Percentiles rank a stretch among this genome's conserved stretches.
phyloP scores from a whole-genome alignment of 1,284 basidiomycete species.

The Phylloporus gajari region DNA sequence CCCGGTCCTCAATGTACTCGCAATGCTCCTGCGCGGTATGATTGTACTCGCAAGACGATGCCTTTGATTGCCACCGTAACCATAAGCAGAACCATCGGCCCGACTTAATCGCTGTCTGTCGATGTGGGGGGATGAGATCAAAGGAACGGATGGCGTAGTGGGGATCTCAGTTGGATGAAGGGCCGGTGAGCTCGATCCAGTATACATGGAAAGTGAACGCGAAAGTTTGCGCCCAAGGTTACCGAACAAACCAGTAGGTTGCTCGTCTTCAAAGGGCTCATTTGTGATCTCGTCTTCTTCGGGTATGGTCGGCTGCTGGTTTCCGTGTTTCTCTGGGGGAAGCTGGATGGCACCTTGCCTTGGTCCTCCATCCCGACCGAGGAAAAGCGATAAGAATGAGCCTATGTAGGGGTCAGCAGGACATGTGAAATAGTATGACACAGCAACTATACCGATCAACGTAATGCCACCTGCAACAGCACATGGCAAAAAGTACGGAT shows the following conservation, averaged over 20 bases:
- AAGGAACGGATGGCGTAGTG: constrained; percentile 54
- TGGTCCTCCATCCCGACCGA: constrained; percentile 90
- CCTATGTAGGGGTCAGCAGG: constrained; percentile 54
- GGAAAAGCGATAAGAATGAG: constrained; percentile 87
- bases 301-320: constrained; percentile 58
- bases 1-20: constrained; percentile 57
- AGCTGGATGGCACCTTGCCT: constrained; percentile 86
- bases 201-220: constrained; percentile 67
- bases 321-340: constrained; percentile 72
- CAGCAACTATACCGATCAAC: constrained; percentile 65
- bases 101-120: constrained; percentile 63
- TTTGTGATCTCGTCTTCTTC: constrained; percentile 64
- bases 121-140: constrained; percentile 55
- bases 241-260: constrained; percentile 50
- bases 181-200: constrained; percentile 44
- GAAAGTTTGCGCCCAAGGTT: constrained; percentile 58
- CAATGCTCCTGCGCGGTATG: constrained; percentile 52
- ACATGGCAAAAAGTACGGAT: constrained; percentile 94
- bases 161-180: constrained; percentile 56
- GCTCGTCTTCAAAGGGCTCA: constrained; percentile 61
- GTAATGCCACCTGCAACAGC: constrained; percentile 81
- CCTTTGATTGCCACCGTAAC: constrained; percentile 69
- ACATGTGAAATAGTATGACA: constrained; percentile 4
- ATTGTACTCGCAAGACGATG: constrained; percentile 54
- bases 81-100: constrained; percentile 81